Conservation (phyloP, 768 basidiomycete species). For the Auriculariales sp. region DNA sequence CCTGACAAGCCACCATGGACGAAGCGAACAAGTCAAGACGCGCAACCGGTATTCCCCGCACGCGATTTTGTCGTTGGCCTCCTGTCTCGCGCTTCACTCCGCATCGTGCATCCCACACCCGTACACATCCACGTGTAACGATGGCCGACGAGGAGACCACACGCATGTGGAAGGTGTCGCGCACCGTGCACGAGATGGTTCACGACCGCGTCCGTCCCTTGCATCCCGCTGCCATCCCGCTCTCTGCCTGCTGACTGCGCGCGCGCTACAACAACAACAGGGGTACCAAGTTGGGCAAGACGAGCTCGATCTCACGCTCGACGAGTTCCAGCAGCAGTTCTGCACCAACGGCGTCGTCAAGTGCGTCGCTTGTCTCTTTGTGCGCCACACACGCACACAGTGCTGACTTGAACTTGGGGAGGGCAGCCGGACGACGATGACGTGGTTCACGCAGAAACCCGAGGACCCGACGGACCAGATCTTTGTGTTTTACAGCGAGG, state of each 20-base stretch:
- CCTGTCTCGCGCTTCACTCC: too few species aligned
- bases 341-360: conserved; percentile 66
- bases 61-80: too few species aligned
- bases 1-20: too few species aligned
- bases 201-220: conserved; percentile 65
- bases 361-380: conserved; percentile 32
- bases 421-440: conserved; percentile 69
- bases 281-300: conserved; percentile 90
- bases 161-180: conserved; percentile 88
- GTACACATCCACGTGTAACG: too few species aligned
- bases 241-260: conserved; percentile 4
- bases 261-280: too few species aligned
- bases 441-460: conserved; percentile 74
- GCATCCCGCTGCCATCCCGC: conserved; percentile 6
- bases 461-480: conserved; percentile 63
- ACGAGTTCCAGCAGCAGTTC: conserved; percentile 59
- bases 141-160: conserved; percentile 53
- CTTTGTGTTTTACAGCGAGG: conserved; percentile 92
- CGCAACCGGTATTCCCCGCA: too few species aligned
- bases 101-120: too few species aligned
- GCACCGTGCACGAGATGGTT: conserved; percentile 93
- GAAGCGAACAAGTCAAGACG: too few species aligned
- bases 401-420: conserved; percentile 1
- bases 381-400: background rate
- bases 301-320: conserved; percentile 80